Base-by-base conservation (phyloP, 805 yeast species). In the Ogataea thermomethanolica region DNA sequence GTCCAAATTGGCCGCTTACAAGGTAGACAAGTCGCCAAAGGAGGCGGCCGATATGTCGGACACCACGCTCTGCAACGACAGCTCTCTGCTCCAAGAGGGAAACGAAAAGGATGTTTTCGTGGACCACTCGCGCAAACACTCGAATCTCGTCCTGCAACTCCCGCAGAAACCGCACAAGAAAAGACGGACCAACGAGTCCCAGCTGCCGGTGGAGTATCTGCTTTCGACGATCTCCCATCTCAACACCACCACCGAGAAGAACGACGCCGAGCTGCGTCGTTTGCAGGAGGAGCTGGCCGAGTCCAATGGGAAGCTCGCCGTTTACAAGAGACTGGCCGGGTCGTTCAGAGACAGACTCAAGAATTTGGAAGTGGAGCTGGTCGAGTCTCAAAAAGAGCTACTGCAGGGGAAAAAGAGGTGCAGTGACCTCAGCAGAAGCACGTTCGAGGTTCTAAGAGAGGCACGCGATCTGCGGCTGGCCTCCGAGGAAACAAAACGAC, bases 141-240 rank as follows among this genome's bases (percentile, higher is more conserved):
- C 37, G n/a, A 23, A 12, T 12, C 23, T 33, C 12, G 25, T 33
- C 10, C 33, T 28, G 3, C 28, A 38, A 15, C 32, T 34, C 10
- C 42, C 42, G 2, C 5, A 28, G 4, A 38, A 28, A 14, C 42
- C 42, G 3, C 32, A 25, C 10, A 32, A 28, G 24, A 24, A 21
- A 24, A 27, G 38, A 20, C 28, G 20, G 8, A 5, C 8, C 13
- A 14, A 7, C 4, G 35, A 30, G 2, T 49, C 46, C 25, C 41
- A 35, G 7, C 35, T 40, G 2, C 50, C 56, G 1, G 41, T 55
- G 35, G 51, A 53, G 12, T 49, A 54, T 30, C 33, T 55, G 14
- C 30, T 55, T 4, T 44, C 43, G 12, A 48, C 54, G 7, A 46
- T 55, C 5, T 22, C 44, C 1, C 43, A 45, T 13, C 28, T 48